A percentile compares a stretch with the other conserved stretches of the same genome.
phyloP scores from a whole-genome alignment of 2,329 filamentous ascomycete genomes.

The Cryphonectria japonica region DNA sequence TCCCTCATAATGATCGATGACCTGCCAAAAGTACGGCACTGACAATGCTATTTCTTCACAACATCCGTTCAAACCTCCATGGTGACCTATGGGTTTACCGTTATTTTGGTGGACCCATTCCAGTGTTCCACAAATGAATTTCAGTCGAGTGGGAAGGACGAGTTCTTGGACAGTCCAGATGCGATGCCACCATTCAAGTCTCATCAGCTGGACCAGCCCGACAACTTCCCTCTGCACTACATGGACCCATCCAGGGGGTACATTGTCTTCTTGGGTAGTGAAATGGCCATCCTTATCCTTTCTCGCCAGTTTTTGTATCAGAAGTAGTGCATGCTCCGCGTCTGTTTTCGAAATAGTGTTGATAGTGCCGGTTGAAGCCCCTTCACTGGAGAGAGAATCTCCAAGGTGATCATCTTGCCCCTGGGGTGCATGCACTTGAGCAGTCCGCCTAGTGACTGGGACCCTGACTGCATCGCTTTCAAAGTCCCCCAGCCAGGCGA shows the following conservation, averaged over 20 bases:
- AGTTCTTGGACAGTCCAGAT: slow-evolving; percentile 1
- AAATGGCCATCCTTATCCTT: not conserved
- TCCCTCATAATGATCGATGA: not conserved
- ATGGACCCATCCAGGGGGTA: not conserved
- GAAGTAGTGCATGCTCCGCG: not conserved
- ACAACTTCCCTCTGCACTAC: not conserved
- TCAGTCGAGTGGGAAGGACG: not conserved
- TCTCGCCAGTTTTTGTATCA: not conserved
- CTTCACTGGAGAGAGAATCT: not conserved
- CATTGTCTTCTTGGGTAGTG: not conserved
- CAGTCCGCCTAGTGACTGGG: not conserved
- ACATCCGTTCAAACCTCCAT: not conserved
- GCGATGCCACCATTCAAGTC: not conserved
- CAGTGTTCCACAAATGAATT: not conserved
- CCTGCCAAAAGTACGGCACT: not conserved
- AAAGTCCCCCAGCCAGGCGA: not conserved
- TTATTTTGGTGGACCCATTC: not conserved
- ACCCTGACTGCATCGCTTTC: not conserved
- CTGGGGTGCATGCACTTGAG: not conserved
- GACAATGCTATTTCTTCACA: not conserved
- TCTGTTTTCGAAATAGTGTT: not conserved
- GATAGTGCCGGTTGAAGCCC: not conserved
- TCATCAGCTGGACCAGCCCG: not conserved
- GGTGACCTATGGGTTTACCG: not conserved
- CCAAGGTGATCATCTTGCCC: not conserved